Evolutionary conservation across 805 yeast genomes (phyloP), one percentile per base, ranked within the genome.

Genomic region (Teunomyces panamensis): DNA sequence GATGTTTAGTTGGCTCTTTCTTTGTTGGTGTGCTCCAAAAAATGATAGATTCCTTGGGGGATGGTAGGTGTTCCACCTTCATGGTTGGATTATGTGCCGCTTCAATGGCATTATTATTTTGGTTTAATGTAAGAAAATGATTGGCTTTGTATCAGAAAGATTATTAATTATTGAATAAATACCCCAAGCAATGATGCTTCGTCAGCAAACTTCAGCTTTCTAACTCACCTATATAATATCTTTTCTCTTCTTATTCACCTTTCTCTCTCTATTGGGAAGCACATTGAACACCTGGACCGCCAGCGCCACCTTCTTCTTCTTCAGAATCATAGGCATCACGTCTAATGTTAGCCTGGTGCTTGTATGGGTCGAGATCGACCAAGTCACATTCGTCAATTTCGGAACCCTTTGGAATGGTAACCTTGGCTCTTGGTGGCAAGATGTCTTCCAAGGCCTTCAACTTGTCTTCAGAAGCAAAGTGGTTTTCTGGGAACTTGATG

Each of bases 211-310:
- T 26, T 26, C 41, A 37, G n/a, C 41, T 20, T 11, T 37, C 41
- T 20, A 37, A 37, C 27, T 20, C 26, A n/a, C 27, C 41, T 37
- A 26, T 37, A 37, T 37, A 36, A 20, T n/a, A 10, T 13, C 11
- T 34, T 9, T 20, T 28, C 42, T 20, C 10, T 43, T n/a, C 49
- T 70, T 80, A 90, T 32, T 14, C 16, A 33, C 13, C 6, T 10
- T 29, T 28, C 35, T 29, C 16, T 37, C 26, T 50, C 70, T 80
- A 90, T 79, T 90, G 97, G 65, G 92, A 86, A 55, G 96, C 96
- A 81, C 97, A 90, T 80, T 90, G 95, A 49, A 88, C 95, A 58
- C 90, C 88, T 54, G 78, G 81, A 43, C 80, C 84, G 47, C 81
- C 84, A 37, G 75, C 80, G 44, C 75, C 79, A 47, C 73, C 76